Evolutionary conservation across 352 stramenopile genomes (phyloP).

Genomic region (Globisporangium yorkense): DNA sequence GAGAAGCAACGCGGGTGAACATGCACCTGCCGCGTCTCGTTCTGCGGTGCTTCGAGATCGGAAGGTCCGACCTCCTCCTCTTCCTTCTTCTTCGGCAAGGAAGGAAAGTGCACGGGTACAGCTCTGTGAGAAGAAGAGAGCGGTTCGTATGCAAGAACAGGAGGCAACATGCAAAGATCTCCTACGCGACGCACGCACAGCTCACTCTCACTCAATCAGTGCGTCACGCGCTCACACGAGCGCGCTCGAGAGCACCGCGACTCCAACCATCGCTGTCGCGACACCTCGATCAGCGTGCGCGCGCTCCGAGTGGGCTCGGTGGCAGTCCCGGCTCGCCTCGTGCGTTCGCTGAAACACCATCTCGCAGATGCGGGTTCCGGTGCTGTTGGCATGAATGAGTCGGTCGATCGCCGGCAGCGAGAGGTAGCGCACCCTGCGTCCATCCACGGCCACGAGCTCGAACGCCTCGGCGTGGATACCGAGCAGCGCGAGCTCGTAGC

Average conservation of each 20-base stretch:
- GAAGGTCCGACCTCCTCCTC: too few relatives aligned
- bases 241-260: slow-evolving; percentile 6
- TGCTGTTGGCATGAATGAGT: slow-evolving; percentile 2
- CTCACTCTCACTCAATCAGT: background rate
- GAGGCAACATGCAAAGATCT: too few relatives aligned
- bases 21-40: too few relatives aligned
- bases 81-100: background rate
- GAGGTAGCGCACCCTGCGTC: slow-evolving; percentile 6
- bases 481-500: slow-evolving; percentile 8
- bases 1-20: too few relatives aligned
- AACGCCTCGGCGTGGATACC: slow-evolving; percentile 3
- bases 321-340: background rate
- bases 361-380: background rate
- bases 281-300: background rate
- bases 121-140: too few relatives aligned
- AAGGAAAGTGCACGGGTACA: too few relatives aligned
- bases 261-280: slow-evolving; percentile 1
- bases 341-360: slow-evolving; percentile 7
- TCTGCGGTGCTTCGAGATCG: too few relatives aligned
- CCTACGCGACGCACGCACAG: too few relatives aligned
- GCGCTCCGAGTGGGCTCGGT: background rate
- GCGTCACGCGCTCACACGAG: background rate
- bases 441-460: slow-evolving; percentile 7
- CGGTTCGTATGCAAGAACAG: too few relatives aligned
- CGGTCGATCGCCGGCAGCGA: slow-evolving; percentile 2